Conservation (phyloP, 1,139 yeast genomes). For the Scheffersomyces cryptocercus region DNA sequence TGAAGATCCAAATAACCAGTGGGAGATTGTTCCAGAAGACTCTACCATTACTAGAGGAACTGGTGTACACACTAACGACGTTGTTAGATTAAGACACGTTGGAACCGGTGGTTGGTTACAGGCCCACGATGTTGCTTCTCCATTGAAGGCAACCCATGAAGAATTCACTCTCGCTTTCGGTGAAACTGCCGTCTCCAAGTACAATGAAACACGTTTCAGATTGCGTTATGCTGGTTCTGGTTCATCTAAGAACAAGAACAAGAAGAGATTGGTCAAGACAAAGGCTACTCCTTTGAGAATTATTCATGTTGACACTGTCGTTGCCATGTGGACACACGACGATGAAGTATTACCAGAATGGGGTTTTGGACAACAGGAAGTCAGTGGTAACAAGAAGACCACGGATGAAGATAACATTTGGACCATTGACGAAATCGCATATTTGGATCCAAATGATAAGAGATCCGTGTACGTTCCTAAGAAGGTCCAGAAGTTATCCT, state of each 20-base stretch:
- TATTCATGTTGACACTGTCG: constrained; percentile 82
- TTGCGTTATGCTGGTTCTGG: constrained; percentile 54
- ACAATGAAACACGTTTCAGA: constrained; percentile 77
- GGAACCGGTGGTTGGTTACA: constrained; percentile 75
- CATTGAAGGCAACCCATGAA: constrained; percentile 21
- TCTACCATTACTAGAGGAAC: constrained; percentile 33
- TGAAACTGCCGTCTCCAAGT: constrained; percentile 57
- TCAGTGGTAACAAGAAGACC: constrained; percentile 87
- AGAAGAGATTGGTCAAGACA: constrained; percentile 59
- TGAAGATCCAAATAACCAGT: constrained; percentile 68
- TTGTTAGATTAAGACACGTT: constrained; percentile 78
- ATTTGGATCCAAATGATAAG: constrained; percentile 53
- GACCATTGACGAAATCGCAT: constrained; percentile 73
- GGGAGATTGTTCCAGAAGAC: constrained; percentile 79
- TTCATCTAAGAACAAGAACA: constrained; percentile 39
- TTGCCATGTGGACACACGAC: constrained; percentile 93
- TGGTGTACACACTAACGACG: constrained; percentile 55
- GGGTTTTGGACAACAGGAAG: constrained; percentile 91
- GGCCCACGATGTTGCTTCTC: constrained; percentile 95
- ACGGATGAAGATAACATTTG: constrained; percentile 69
- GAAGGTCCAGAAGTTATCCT: constrained; percentile 59
- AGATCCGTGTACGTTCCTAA: constrained; percentile 64
- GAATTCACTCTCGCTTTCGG: constrained; percentile 48
- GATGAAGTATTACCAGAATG: constrained; percentile 86
- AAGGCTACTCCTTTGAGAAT: constrained; percentile 68